These are phyloP conservation scores for Corynespora cassiicola DNA, from an alignment of 2,329 filamentous ascomycete genomes.

Conservation along the genomic window DNA sequence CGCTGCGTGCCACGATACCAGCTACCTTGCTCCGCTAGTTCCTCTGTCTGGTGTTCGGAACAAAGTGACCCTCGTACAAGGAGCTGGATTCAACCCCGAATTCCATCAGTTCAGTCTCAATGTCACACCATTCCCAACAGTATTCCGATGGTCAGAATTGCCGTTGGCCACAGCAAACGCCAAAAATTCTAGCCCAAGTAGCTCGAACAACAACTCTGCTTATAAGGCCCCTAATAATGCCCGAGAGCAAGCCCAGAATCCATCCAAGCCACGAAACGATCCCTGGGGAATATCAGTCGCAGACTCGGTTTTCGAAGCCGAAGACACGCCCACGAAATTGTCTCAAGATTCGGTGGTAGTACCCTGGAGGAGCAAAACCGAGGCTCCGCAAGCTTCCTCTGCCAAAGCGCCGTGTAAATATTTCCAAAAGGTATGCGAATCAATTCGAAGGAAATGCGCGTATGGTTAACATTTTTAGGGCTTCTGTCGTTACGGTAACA, in stretches of 20 bases:
- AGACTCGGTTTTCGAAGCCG: too few relatives aligned
- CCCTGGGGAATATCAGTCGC: too few relatives aligned
- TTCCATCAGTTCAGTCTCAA: slow-evolving; percentile 60
- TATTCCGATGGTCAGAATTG: slow-evolving; percentile 55
- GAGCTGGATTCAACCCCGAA: slow-evolving; percentile 59
- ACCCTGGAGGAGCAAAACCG: too few relatives aligned
- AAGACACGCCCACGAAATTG: too few relatives aligned
- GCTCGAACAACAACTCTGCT: not conserved
- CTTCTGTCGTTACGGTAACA: slow-evolving; percentile 27
- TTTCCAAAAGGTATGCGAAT: slow-evolving; percentile 26
- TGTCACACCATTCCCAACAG: slow-evolving; percentile 58
- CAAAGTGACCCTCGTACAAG: slow-evolving; percentile 63
- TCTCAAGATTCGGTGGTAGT: too few relatives aligned
- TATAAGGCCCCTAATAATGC: too few relatives aligned
- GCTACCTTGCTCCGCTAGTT: slow-evolving; percentile 64
- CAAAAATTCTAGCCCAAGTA: slow-evolving; percentile 6
- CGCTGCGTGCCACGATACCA: slow-evolving; percentile 67
- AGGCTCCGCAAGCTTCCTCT: too few relatives aligned
- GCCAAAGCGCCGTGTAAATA: slow-evolving; percentile 24
- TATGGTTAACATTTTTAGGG: slow-evolving; percentile 20
- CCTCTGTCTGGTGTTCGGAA: slow-evolving; percentile 58
- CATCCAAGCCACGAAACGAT: too few relatives aligned
- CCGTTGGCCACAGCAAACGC: slow-evolving; percentile 4
- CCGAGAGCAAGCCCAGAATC: too few relatives aligned
- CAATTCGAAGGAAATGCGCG: too few relatives aligned